phyloP scores from a whole-genome alignment of 768 basidiomycete genomes.

The Termitomyces sp. region DNA sequence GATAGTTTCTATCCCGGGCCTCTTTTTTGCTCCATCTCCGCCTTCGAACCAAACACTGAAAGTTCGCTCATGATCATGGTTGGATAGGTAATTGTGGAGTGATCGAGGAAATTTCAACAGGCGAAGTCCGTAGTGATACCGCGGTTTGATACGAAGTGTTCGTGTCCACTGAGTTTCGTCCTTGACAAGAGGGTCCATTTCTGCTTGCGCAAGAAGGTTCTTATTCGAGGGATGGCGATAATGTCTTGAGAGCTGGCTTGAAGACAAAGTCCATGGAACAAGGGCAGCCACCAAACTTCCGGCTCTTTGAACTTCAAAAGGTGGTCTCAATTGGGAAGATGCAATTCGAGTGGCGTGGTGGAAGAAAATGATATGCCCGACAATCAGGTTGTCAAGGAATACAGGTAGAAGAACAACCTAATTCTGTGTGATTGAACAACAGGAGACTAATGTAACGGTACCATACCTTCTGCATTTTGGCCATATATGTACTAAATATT shows the following conservation, averaged over 20 bases:
- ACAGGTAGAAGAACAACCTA: constrained; percentile 52
- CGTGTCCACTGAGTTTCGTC: constrained; percentile 20
- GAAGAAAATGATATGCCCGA: constrained; percentile 58
- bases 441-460: background rate
- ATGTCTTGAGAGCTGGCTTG: constrained; percentile 27
- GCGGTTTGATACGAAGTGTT: constrained; percentile 22
- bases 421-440: background rate
- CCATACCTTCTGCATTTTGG: constrained; percentile 44
- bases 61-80: constrained; percentile 25
- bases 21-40: constrained; percentile 25
- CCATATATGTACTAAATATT: constrained; percentile 44
- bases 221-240: constrained; percentile 21
- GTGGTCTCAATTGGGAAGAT: constrained; percentile 39
- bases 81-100: constrained; percentile 45
- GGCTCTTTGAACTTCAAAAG: constrained; percentile 27
- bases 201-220: constrained; percentile 16
- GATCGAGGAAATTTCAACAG: constrained; percentile 46
- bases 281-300: constrained; percentile 40
- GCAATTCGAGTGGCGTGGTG: constrained; percentile 34
- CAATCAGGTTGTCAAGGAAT: constrained; percentile 41
- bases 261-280: constrained; percentile 43
- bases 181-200: constrained; percentile 18
- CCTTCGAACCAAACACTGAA: constrained; percentile 49
- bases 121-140: constrained; percentile 38
- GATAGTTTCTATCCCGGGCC: constrained; percentile 39